Base-by-base conservation (phyloP, 2,329 filamentous ascomycete genomes). In the Venturia aucupariae region DNA sequence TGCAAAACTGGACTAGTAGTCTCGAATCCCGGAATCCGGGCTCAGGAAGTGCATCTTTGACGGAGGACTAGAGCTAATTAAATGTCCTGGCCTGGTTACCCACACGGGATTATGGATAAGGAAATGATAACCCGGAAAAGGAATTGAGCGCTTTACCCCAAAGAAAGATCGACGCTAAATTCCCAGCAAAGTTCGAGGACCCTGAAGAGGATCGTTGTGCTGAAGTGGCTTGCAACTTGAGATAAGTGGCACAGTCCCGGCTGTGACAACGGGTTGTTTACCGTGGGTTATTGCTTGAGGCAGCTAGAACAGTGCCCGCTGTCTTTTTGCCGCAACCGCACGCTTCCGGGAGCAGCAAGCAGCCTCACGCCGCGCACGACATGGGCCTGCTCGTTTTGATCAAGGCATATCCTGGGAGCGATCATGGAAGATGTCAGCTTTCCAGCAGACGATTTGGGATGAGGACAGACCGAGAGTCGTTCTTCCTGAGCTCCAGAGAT, bases 101-200 rank as follows among this genome's bases (percentile, higher is more conserved):
- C 30, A 35, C 30, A 22, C 30, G 51, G 51, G 51, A 57, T 57
- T 30, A 54, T 54, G 48, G 24, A 7, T 19, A 10, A 24, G 46
- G 24, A 51, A 24, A 51, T 24, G 7, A 11, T 54, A 11, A 35
- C 17, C 4, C 19, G 27, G 15, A n/a, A 35, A 35, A 2, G 30
- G 51, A n/a, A 57, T 35, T 57, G 27, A 35, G 17, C 51, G 27
- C 51, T 51, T 57, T 57, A 57, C 51, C 51, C 51, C 51, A 57
- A 48, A 57, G 19, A 35, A 57, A 32, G 51, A 57, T 57, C 51
- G 51, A 57, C 51, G 51, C 51, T 57, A 35, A 35, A 35, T 10
- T 57, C 27, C 51, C 51, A 22, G 51, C 51, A 35, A 5, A 35
- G 51, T n/a, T 24, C 27, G 1, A 57, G 30, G 30, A 57, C 30